Evolutionary conservation across 176 grass and related monocot species (phyloP).

Genomic region (Thinopyrum elongatum): DNA sequence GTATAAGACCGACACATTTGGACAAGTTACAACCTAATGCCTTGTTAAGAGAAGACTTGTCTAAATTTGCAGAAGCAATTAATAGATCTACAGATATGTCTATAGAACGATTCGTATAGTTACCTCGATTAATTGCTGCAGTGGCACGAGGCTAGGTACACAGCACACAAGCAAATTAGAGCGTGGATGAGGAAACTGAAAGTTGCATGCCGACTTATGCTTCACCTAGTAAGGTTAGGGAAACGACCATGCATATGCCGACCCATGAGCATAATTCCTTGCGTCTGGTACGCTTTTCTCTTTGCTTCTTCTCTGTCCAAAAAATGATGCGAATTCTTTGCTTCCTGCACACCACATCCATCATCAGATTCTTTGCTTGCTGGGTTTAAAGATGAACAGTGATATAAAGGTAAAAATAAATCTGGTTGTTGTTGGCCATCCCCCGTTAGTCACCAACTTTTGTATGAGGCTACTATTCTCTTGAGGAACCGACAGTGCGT

Average conservation of each 20-base stretch:
- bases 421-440: not conserved
- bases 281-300: not conserved
- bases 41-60: not conserved
- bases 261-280: not conserved
- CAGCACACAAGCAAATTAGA: not conserved
- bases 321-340: not conserved
- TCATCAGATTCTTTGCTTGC: not conserved
- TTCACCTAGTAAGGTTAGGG: not conserved
- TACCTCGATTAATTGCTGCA: not conserved
- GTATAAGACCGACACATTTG: not conserved
- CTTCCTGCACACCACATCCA: not conserved
- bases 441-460: not conserved
- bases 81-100: not conserved
- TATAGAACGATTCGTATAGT: not conserved
- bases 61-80: not conserved
- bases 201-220: not conserved
- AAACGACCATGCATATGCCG: not conserved
- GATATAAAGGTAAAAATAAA: not conserved
- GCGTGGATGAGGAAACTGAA: not conserved
- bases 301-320: not conserved
- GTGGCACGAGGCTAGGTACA: not conserved
- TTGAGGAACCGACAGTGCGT: not conserved
- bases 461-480: not conserved
- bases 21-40: not conserved
- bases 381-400: not conserved